A percentile compares a stretch with the other conserved stretches of the same genome.
phyloP scores from a whole-genome alignment of 2,329 filamentous ascomycete species.

The Phyllosticta citribraziliensis region DNA sequence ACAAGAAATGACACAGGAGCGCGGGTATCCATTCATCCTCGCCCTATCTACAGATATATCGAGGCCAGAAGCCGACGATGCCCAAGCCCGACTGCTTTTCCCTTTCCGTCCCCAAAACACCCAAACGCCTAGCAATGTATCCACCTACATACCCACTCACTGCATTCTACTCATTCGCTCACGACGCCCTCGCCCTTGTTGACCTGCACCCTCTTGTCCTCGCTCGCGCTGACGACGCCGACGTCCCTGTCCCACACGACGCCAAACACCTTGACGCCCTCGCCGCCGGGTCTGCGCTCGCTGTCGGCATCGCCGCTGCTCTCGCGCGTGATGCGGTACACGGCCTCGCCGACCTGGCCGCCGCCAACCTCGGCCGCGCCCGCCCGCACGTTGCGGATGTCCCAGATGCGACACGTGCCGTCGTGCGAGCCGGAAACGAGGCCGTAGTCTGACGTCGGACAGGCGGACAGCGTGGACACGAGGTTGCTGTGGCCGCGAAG shows the following conservation, averaged over 20 bases:
- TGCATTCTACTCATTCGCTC: background rate
- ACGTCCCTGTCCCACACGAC: slow-evolving; percentile 78
- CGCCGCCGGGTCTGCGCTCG: slow-evolving; percentile 58
- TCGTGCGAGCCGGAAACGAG: slow-evolving; percentile 86
- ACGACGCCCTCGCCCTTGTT: slow-evolving; percentile 40
- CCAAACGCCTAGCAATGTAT: too few relatives aligned
- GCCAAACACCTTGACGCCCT: slow-evolving; percentile 82
- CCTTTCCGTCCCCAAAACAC: too few relatives aligned
- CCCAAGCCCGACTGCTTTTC: too few relatives aligned
- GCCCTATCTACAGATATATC: too few relatives aligned
- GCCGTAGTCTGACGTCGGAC: slow-evolving; percentile 64
- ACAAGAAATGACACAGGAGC: too few relatives aligned
- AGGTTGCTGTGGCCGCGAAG: slow-evolving; percentile 78
- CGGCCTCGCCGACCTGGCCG: slow-evolving; percentile 54
- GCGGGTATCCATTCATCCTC: too few relatives aligned
- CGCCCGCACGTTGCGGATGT: slow-evolving; percentile 62
- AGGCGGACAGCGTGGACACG: slow-evolving; percentile 48
- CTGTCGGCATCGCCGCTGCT: slow-evolving; percentile 47
- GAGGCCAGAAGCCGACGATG: too few relatives aligned
- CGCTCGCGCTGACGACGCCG: slow-evolving; percentile 83
- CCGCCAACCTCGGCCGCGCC: slow-evolving; percentile 51
- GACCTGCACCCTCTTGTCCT: slow-evolving; percentile 91
- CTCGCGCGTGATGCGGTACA: slow-evolving; percentile 69
- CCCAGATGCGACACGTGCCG: slow-evolving; percentile 88
- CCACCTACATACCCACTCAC: too few relatives aligned